phyloP scores from a whole-genome alignment of 495 filamentous ascomycete genomes.

The Talaromyces adpressus region DNA sequence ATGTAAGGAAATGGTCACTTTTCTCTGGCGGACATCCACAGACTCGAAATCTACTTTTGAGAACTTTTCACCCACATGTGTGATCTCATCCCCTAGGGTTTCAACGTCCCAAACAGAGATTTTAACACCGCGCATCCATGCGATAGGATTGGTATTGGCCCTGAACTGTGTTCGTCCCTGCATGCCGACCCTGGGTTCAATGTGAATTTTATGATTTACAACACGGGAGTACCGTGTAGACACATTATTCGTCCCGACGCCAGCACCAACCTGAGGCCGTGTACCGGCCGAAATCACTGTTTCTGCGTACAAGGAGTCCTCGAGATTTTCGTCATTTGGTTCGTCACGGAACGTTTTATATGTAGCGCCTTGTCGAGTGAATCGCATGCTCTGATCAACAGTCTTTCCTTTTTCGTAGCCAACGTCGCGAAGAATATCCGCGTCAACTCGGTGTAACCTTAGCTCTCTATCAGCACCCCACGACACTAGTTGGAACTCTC shows the following conservation, averaged over 20 bases:
- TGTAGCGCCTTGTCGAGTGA: slow-evolving; percentile 75
- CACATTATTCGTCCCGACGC: slow-evolving; percentile 44
- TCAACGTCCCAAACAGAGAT: slow-evolving; percentile 75
- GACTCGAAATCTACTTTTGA: slow-evolving; percentile 80
- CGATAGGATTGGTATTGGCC: slow-evolving; percentile 67
- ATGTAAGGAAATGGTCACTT: slow-evolving; percentile 67
- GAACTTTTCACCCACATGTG: slow-evolving; percentile 73
- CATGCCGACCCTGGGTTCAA: slow-evolving; percentile 53
- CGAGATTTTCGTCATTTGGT: slow-evolving; percentile 26
- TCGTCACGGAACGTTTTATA: slow-evolving; percentile 79
- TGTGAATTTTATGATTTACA: slow-evolving; percentile 36
- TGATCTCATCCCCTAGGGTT: slow-evolving; percentile 79
- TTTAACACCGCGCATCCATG: slow-evolving; percentile 92
- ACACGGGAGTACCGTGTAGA: slow-evolving; percentile 36
- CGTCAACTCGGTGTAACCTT: slow-evolving; percentile 67
- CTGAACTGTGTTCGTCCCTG: slow-evolving; percentile 49
- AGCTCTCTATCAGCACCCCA: slow-evolving; percentile 86
- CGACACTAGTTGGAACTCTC: slow-evolving; percentile 89
- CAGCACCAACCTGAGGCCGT: slow-evolving; percentile 18
- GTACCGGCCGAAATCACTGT: slow-evolving; percentile 15
- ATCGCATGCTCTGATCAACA: slow-evolving; percentile 55
- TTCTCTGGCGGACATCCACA: slow-evolving; percentile 71
- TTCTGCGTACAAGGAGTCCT: slow-evolving; percentile 18
- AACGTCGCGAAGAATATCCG: slow-evolving; percentile 57
- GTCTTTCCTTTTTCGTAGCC: slow-evolving; percentile 67